Evolutionary conservation across 805 yeast species (phyloP).

Genomic region (Wickerhamiella occidentalis): DNA sequence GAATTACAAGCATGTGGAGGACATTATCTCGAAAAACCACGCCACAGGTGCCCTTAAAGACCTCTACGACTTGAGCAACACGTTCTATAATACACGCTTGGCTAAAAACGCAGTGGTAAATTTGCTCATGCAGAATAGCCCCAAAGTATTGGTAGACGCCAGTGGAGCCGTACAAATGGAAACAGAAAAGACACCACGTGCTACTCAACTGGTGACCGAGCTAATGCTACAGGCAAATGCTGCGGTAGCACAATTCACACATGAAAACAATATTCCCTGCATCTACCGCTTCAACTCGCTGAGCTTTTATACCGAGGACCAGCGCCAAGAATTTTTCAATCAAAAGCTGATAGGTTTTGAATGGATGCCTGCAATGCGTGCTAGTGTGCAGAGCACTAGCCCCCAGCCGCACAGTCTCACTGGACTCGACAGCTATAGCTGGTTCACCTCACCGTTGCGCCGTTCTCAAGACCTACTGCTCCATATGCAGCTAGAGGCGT

Average conservation of each 20-base stretch:
- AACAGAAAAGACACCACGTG: constrained; percentile 17
- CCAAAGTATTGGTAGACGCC: background rate
- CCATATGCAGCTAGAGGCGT: constrained; percentile 60
- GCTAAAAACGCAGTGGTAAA: constrained; percentile 10
- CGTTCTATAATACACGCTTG: constrained; percentile 27
- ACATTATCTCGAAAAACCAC: constrained; percentile 29
- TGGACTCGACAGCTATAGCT: constrained; percentile 51
- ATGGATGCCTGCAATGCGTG: constrained; percentile 36
- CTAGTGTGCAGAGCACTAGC: constrained; percentile 39
- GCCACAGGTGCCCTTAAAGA: background rate
- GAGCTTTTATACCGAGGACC: constrained; percentile 22
- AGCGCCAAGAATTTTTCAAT: constrained; percentile 23
- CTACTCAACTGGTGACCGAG: constrained; percentile 64
- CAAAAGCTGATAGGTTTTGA: constrained; percentile 25
- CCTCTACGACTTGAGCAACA: constrained; percentile 24
- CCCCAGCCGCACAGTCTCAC: constrained; percentile 47
- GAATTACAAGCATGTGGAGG: constrained; percentile 55
- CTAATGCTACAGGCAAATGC: constrained; percentile 71
- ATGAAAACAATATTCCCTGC: constrained; percentile 20
- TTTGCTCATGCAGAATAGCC: background rate
- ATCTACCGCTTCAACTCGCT: constrained; percentile 23
- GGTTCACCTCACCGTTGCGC: constrained; percentile 82
- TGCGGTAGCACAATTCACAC: constrained; percentile 24
- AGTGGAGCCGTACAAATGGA: background rate
- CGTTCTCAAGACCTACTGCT: constrained; percentile 68